Base-by-base conservation (phyloP, 1,284 basidiomycete species). In the Ustilago shanxiensis region DNA sequence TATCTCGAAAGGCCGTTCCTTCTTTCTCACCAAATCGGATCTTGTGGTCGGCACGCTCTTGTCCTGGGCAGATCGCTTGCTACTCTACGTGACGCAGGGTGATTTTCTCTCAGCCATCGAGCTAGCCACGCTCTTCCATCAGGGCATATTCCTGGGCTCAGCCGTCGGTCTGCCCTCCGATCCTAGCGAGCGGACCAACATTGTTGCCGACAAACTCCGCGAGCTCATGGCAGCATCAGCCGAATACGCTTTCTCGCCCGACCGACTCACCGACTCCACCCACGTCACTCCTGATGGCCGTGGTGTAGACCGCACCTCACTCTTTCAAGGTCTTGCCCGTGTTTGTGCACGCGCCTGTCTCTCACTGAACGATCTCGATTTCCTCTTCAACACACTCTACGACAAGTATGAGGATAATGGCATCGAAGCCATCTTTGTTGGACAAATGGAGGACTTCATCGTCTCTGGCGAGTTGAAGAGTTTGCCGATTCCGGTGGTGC, bases 21-120 rank as follows among this genome's bases (percentile, higher is more conserved):
- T 98, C 86, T 84, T 95, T 29, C 88, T 99, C 73, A 88, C 88
- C 11, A 73, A 83, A 39, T 72, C 81, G 26, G 91, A 91, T 65
- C 80, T 98, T 1, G 89, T 91, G 83, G 93, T 93, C 0, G 97
- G 95, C 29, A 94, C 93, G 0, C 88, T 98, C 26, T 88, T 96
- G 50, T 94, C 95, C 0, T 99, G 97, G 97, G 95, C 96, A 11
- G 95, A 99, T 85, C 91, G 93, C 24, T 91, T 99, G 24, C 88
- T 98, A 31, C 89, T 91, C 4, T 90, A 92, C 59, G 95, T 98
- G 28, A 90, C 94, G 82, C 88, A 90, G 5, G 95, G 95, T 31
- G 92, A 98, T 82, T 95, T 98, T 85, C 88, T 99, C 18, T 91
- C 89, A 50, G 96, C 97, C 1, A 97, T 99, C 76, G 92, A 95